Conservation (phyloP, 2,329 filamentous ascomycete genomes). For the Exophiala phaeomuriformis region DNA sequence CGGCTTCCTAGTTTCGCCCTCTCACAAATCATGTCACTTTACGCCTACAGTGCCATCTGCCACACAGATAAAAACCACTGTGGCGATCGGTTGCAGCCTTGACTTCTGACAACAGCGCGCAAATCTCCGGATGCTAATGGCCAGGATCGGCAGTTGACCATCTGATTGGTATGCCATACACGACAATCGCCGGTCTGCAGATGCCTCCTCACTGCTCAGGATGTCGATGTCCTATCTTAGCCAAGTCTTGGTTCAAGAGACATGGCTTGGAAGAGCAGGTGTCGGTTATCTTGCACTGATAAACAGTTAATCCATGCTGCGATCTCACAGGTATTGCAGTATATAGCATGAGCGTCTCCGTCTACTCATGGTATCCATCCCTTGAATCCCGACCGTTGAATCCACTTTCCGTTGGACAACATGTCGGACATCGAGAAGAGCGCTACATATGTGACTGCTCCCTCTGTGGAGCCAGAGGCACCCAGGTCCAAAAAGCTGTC, state of each 20-base stretch:
- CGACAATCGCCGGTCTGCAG: neutral
- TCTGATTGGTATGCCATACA: neutral
- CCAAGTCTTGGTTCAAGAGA: no score
- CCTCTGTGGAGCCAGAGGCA: neutral
- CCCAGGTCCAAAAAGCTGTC: neutral
- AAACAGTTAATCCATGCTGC: no score
- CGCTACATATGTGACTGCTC: neutral
- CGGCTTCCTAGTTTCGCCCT: neutral
- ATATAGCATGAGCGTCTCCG: neutral
- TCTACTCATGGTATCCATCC: neutral
- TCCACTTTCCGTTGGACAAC: neutral
- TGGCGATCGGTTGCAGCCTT: no score
- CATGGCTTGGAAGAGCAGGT: no score
- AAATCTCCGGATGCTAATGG: neutral
- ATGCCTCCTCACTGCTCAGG: no score
- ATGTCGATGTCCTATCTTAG: no score
- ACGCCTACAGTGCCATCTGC: neutral
- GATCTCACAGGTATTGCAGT: neutral
- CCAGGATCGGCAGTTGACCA: neutral
- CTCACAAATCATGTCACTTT: slow-evolving; percentile 3
- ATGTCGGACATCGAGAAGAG: neutral
- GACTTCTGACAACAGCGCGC: no score
- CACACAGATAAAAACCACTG: neutral
- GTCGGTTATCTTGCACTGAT: no score
- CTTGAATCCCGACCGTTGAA: neutral